phyloP scores from a whole-genome alignment of 495 filamentous ascomycete genomes.

The Trichoderma gamsii region DNA sequence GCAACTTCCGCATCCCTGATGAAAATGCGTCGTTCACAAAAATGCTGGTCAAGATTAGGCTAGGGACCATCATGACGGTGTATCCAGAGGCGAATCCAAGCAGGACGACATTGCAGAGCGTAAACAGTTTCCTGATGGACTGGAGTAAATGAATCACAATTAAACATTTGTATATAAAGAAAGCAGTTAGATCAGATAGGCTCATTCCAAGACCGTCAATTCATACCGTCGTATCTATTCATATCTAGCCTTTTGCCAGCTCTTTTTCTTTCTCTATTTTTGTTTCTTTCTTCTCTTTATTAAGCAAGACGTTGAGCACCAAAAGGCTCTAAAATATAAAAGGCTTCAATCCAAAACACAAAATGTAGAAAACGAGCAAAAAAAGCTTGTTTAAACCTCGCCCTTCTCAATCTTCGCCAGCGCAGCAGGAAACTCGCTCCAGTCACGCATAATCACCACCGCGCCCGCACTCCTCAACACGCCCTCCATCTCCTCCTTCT shows the following conservation, averaged over 20 bases:
- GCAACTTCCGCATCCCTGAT: conserved; percentile 21
- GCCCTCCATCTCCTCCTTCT: conserved; percentile 67
- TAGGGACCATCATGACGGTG: conserved; percentile 71
- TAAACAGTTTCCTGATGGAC: conserved; percentile 82
- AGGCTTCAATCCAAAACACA: background rate
- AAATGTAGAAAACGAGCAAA: background rate
- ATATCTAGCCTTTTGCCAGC: background rate
- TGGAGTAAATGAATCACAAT: conserved; percentile 20
- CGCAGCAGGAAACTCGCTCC: conserved; percentile 70
- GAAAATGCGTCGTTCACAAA: conserved; percentile 53
- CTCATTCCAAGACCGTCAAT: background rate
- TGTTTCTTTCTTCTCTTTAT: background rate
- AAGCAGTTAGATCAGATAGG: no score
- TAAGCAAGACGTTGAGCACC: background rate
- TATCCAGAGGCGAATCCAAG: conserved; percentile 72
- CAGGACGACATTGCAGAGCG: conserved; percentile 72
- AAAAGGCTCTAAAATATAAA: background rate
- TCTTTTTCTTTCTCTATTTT: background rate
- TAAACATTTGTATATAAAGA: background rate
- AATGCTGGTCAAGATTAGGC: conserved; percentile 62
- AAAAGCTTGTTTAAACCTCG: conserved; percentile 20
- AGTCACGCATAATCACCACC: conserved; percentile 74
- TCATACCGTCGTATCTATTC: conserved; percentile 1
- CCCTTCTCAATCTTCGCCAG: conserved; percentile 59
- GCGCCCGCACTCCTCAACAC: conserved; percentile 63